Evolutionary conservation across 2,329 filamentous ascomycete genomes (phyloP).

Genomic region (Aureobasidium mangrovei): DNA sequence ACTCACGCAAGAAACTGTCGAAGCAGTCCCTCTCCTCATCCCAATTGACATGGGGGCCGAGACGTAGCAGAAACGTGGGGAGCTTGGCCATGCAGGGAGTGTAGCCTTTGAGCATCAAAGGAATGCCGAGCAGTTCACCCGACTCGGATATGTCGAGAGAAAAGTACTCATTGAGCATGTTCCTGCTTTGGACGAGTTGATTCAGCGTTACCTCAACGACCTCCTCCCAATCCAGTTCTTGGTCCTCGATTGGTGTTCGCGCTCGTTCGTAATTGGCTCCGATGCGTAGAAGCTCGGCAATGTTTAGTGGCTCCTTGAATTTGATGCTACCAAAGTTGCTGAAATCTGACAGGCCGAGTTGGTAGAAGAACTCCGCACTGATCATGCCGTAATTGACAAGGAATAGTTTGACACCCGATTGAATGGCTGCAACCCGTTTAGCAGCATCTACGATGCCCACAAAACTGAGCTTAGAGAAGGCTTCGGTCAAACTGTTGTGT

Average conservation of each 20-base stretch:
- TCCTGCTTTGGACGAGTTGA: constrained; percentile 64
- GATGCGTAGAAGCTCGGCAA: constrained; percentile 62
- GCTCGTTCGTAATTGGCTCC: constrained; percentile 59
- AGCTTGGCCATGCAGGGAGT: constrained; percentile 78
- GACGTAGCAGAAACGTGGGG: constrained; percentile 74
- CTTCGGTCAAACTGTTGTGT: constrained; percentile 78
- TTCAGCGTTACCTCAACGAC: constrained; percentile 57
- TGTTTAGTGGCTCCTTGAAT: constrained; percentile 65
- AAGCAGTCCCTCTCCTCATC: constrained; percentile 77
- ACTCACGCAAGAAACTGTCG: constrained; percentile 69
- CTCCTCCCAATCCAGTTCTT: constrained; percentile 53
- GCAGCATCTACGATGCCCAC: constrained; percentile 85
- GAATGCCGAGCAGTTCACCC: constrained; percentile 70
- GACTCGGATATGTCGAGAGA: constrained; percentile 69
- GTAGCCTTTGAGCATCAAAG: constrained; percentile 82
- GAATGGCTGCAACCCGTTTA: constrained; percentile 81
- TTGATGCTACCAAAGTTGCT: constrained; percentile 83
- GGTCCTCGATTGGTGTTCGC: constrained; percentile 29
- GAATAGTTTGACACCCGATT: constrained; percentile 85
- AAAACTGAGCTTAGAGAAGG: constrained; percentile 82
- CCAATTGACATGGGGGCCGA: constrained; percentile 88
- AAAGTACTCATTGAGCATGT: constrained; percentile 93
- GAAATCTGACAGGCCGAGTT: constrained; percentile 89
- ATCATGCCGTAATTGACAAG: constrained; percentile 86
- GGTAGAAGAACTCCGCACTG: constrained; percentile 86